Percentiles rank a stretch among this genome's conserved stretches.
phyloP scores from a whole-genome alignment of 805 yeast species.

The Candida loeiensis region DNA sequence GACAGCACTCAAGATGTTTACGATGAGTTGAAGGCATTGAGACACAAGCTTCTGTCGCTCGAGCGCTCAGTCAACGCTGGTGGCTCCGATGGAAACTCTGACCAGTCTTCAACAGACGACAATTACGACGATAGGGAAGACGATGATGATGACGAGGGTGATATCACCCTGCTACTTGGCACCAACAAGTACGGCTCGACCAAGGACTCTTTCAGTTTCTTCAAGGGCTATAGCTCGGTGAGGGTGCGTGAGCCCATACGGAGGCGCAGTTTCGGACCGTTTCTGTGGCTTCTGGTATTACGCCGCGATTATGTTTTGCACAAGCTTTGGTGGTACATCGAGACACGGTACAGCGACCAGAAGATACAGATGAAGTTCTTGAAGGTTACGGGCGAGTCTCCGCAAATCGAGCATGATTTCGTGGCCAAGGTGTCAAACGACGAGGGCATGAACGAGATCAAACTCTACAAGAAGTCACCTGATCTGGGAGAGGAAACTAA shows the following conservation, averaged over 20 bases:
- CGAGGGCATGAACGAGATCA: conserved; percentile 9
- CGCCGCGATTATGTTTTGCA: conserved; percentile 20
- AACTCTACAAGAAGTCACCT: conserved; percentile 7
- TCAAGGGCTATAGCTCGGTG: conserved; percentile 39
- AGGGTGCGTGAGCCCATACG: conserved; percentile 35
- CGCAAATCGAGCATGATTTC: conserved; percentile 9
- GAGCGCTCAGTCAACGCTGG: conserved; percentile 15
- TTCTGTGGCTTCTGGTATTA: conserved; percentile 47
- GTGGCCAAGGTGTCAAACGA: conserved; percentile 9
- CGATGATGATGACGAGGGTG: neutral
- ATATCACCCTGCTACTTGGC: neutral
- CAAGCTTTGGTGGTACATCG: conserved; percentile 17
- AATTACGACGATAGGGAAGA: neutral
- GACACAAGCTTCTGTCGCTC: conserved; percentile 17
- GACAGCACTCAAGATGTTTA: conserved; percentile 10
- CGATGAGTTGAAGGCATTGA: conserved; percentile 18
- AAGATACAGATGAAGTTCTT: neutral
- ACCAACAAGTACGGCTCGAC: conserved; percentile 11
- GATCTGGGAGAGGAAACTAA: neutral
- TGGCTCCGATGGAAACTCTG: neutral
- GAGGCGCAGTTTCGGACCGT: conserved; percentile 49
- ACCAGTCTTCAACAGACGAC: neutral
- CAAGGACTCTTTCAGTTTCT: conserved; percentile 34
- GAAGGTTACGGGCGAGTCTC: conserved; percentile 3
- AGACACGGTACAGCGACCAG: conserved; percentile 6